A percentile compares a stretch with the other conserved stretches of the same genome.
phyloP scores from a whole-genome alignment of 495 filamentous ascomycete species.

The Hyphodiscus hymeniophilus region DNA sequence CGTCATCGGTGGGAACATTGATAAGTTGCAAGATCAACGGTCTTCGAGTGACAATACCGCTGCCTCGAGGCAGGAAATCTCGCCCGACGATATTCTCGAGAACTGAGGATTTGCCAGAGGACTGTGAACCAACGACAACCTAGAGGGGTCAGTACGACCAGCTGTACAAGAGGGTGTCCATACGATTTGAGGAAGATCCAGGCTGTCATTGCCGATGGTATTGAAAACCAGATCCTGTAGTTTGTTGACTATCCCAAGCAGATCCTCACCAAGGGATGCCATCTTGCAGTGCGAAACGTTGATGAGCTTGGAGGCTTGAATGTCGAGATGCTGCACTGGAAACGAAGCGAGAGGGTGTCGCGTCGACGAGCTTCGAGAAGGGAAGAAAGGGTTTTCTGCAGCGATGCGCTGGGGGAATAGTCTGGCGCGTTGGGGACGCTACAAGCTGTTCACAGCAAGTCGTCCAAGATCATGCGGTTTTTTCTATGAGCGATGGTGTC shows the following conservation, averaged over 20 bases:
- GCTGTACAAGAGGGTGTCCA: conserved; percentile 4
- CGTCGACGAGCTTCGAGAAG: conserved; percentile 8
- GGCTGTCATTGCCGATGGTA: conserved; percentile 96
- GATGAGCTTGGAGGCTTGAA: too few species aligned
- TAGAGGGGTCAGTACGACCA: conserved; percentile 29
- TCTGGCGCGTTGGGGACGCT: too few species aligned
- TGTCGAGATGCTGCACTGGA: too few species aligned
- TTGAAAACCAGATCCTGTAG: conserved; percentile 98
- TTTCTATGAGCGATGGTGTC: too few species aligned
- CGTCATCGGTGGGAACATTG: conserved; percentile 76
- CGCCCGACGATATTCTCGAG: conserved; percentile 98
- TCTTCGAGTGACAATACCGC: conserved; percentile 90
- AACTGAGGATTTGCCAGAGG: conserved; percentile 97
- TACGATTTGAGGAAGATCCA: conserved; percentile 98
- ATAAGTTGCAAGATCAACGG: conserved; percentile 96
- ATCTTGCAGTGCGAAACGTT: conserved; percentile 24
- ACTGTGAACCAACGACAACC: conserved; percentile 98
- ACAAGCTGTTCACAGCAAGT: too few species aligned
- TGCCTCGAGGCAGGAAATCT: conserved; percentile 93
- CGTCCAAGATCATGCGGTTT: background rate
- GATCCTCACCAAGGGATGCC: conserved; percentile 76
- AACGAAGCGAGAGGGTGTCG: conserved; percentile 8
- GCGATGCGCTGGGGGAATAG: background rate
- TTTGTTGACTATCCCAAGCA: conserved; percentile 89
- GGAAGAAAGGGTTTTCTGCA: background rate